A percentile compares a stretch with the other conserved stretches of the same genome.
Conservation (phyloP, 495 filamentous ascomycete genomes). For the Tuber borchii region DNA sequence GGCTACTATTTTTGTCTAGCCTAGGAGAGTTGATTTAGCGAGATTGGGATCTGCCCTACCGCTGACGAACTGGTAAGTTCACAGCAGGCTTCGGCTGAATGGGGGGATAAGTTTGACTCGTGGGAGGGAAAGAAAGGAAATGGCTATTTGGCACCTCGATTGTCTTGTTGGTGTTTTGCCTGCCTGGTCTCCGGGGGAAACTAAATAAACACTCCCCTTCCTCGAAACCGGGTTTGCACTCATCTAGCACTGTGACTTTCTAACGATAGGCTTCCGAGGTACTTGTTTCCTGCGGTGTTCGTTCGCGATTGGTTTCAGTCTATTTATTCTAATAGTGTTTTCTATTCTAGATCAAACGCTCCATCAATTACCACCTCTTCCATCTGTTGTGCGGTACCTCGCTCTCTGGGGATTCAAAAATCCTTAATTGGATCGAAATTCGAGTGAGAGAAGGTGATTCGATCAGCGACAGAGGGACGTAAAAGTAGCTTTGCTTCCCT, state of each 20-base stretch:
- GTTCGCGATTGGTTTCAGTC: neutral
- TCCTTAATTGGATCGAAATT: neutral
- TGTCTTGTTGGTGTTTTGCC: neutral
- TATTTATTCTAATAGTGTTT: neutral
- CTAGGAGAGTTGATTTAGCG: neutral
- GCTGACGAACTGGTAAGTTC: neutral
- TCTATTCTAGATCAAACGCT: neutral
- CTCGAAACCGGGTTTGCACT: neutral
- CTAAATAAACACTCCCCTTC: neutral
- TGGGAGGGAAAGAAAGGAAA: neutral
- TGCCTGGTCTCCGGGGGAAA: neutral
- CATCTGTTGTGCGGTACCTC: neutral
- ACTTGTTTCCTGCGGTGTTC: neutral
- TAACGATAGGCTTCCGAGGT: neutral
- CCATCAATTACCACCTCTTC: neutral
- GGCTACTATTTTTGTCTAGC: neutral
- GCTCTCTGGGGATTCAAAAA: neutral
- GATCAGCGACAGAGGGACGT: neutral
- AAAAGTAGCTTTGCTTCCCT: neutral
- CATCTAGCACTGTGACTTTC: neutral
- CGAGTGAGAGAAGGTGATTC: neutral
- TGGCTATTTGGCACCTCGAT: neutral
- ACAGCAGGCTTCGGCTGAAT: slow-evolving; percentile 1
- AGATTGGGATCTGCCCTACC: neutral
- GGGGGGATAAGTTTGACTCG: neutral